Evolutionary conservation across 2,329 filamentous ascomycete species (phyloP).

Genomic region (Colletotrichum camelliae): DNA sequence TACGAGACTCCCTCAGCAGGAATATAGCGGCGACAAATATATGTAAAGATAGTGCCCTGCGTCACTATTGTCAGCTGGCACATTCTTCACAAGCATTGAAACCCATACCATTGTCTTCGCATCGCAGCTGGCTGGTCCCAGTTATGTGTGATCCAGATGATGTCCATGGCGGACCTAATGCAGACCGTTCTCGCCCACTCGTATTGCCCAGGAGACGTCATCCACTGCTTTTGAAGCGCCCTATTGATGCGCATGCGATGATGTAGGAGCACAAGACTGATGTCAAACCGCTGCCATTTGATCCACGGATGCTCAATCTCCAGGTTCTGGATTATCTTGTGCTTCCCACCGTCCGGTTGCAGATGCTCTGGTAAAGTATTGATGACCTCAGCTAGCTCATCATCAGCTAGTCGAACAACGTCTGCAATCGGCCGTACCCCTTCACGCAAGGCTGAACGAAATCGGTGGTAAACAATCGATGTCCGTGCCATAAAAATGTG

Average conservation of each 20-base stretch:
- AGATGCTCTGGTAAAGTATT: slow-evolving; percentile 17
- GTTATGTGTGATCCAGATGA: slow-evolving; percentile 16
- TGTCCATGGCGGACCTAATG: slow-evolving; percentile 5
- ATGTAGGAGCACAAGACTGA: slow-evolving; percentile 15
- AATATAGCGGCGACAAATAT: slow-evolving; percentile 8
- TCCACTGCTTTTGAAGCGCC: neutral
- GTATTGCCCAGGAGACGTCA: neutral
- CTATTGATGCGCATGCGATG: slow-evolving; percentile 18
- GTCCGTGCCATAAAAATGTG: slow-evolving; percentile 20
- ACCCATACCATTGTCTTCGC: slow-evolving; percentile 3
- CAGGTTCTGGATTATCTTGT: neutral
- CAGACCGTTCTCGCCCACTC: slow-evolving; percentile 8
- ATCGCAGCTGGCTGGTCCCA: slow-evolving; percentile 14
- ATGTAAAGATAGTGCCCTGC: slow-evolving; percentile 4
- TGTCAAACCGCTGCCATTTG: slow-evolving; percentile 21
- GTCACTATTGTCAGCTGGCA: neutral
- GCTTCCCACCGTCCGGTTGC: neutral
- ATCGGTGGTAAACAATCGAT: slow-evolving; percentile 8
- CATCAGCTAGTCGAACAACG: slow-evolving; percentile 10
- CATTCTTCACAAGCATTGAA: neutral
- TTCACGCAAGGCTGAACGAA: neutral
- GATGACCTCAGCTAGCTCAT: slow-evolving; percentile 15
- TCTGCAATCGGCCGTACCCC: neutral
- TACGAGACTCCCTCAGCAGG: neutral
- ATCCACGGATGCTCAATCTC: slow-evolving; percentile 8